These are phyloP conservation scores for Teratosphaeria gauchensis DNA, from an alignment of 2,329 filamentous ascomycete genomes.

Conservation along the genomic window DNA sequence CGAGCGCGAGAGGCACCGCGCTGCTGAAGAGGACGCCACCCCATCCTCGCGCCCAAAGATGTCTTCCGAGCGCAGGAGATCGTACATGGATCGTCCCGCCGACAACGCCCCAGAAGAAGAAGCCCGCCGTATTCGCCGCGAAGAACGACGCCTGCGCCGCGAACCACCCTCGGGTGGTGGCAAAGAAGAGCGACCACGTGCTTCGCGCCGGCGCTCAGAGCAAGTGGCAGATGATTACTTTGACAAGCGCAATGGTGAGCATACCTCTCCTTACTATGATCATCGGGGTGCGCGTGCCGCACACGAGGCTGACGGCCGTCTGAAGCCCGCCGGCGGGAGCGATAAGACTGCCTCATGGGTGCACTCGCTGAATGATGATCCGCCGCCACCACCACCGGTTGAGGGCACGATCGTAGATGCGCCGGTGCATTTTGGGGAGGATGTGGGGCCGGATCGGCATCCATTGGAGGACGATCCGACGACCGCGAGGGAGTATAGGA, in stretches of 20 bases:
- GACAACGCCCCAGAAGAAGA: slow-evolving; percentile 20
- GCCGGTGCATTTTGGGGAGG: slow-evolving; percentile 21
- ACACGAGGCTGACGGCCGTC: slow-evolving; percentile 17
- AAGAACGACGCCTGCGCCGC: slow-evolving; percentile 34
- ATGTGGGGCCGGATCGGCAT: slow-evolving; percentile 13
- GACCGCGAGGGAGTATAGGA: slow-evolving; percentile 23
- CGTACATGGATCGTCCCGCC: slow-evolving; percentile 10
- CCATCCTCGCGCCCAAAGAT: slow-evolving; percentile 15
- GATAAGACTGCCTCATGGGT: slow-evolving; percentile 45
- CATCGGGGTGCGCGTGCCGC: slow-evolving; percentile 6
- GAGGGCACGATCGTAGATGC: slow-evolving; percentile 40
- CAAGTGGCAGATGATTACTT: slow-evolving; percentile 34
- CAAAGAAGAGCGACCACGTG: slow-evolving; percentile 19
- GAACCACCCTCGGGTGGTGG: slow-evolving; percentile 19
- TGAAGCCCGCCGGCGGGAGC: slow-evolving; percentile 23
- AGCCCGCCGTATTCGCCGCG: slow-evolving; percentile 29
- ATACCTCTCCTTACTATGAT: slow-evolving; percentile 6
- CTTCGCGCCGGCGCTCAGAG: slow-evolving; percentile 22
- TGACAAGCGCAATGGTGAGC: slow-evolving; percentile 33
- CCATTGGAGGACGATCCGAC: slow-evolving; percentile 11
- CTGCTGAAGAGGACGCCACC: slow-evolving; percentile 13
- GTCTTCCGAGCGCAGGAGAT: slow-evolving; percentile 17
- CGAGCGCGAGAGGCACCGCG: slow-evolving; percentile 15
- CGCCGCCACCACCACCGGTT: slow-evolving; percentile 36
- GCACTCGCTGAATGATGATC: slow-evolving; percentile 35